Evolutionary conservation across 768 basidiomycete genomes (phyloP).

Genomic region (Mycena galericulata): DNA sequence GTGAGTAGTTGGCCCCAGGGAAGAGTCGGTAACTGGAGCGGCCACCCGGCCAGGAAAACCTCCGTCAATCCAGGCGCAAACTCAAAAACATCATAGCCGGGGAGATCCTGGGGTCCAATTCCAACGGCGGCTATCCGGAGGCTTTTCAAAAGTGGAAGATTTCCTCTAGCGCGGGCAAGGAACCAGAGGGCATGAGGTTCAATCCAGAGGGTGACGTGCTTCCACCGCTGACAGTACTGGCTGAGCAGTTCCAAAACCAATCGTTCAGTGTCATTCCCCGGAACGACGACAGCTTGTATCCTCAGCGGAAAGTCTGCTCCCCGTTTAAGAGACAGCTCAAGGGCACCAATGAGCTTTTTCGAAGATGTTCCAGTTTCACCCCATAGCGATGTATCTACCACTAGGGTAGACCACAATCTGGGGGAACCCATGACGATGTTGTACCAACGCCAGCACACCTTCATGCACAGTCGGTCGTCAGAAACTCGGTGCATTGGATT

Average conservation of each 20-base stretch:
- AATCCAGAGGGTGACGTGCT: not conserved
- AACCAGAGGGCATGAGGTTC: not conserved
- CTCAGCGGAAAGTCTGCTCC: not conserved
- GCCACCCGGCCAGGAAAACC: not conserved
- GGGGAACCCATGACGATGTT: not conserved
- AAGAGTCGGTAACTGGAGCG: not conserved
- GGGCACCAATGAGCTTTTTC: not conserved
- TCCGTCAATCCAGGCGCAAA: constrained; percentile 4
- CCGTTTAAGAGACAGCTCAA: constrained; percentile 8
- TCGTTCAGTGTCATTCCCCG: not conserved
- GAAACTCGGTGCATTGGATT: too few species aligned
- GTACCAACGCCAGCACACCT: constrained; percentile 26
- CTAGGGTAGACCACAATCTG: constrained; percentile 14
- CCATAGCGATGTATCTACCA: constrained; percentile 2
- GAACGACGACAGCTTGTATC: not conserved
- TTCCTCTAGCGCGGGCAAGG: not conserved
- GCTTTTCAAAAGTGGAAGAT: not conserved
- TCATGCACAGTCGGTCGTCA: too few species aligned
- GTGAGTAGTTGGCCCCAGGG: constrained; percentile 1
- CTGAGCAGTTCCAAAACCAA: not conserved
- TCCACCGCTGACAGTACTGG: constrained; percentile 19
- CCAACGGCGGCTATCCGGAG: not conserved
- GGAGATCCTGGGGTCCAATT: not conserved
- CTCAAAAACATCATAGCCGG: not conserved
- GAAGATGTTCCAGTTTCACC: not conserved